Percentiles rank a stretch among this genome's conserved stretches.
phyloP scores from a whole-genome alignment of 2,329 filamentous ascomycete species.

The Neopestalotiopsis sp. region DNA sequence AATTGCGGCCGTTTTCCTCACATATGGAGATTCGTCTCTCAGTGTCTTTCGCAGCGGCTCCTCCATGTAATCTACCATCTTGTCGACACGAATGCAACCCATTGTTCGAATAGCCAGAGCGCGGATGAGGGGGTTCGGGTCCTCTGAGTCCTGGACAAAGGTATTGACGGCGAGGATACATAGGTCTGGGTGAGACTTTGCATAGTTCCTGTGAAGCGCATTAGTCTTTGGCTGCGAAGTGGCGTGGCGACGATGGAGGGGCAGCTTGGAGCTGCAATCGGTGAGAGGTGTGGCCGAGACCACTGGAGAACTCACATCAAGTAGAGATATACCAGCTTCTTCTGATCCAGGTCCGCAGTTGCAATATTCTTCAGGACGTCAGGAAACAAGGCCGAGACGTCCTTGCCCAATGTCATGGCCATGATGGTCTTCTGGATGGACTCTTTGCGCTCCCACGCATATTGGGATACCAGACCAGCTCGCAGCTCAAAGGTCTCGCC shows the following conservation, averaged over 20 bases:
- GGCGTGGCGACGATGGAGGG: background rate
- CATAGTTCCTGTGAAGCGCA: slow-evolving; percentile 79
- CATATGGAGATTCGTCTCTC: slow-evolving; percentile 96
- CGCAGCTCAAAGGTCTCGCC: slow-evolving; percentile 98
- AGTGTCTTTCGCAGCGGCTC: slow-evolving; percentile 95
- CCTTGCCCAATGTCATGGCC: slow-evolving; percentile 99
- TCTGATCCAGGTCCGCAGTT: slow-evolving; percentile 92
- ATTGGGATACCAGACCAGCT: slow-evolving; percentile 94
- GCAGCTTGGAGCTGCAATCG: background rate
- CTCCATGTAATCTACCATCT: slow-evolving; percentile 99
- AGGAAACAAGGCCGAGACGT: slow-evolving; percentile 95
- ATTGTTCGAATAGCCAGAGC: slow-evolving; percentile 96
- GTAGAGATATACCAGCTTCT: slow-evolving; percentile 98
- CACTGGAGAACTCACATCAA: slow-evolving; percentile 72
- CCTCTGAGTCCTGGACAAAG: slow-evolving; percentile 98
- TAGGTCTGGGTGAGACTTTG: slow-evolving; percentile 97
- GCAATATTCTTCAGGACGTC: slow-evolving; percentile 99
- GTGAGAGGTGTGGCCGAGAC: background rate
- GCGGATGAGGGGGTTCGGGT: slow-evolving; percentile 94
- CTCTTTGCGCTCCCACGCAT: slow-evolving; percentile 99
- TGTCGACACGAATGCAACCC: slow-evolving; percentile 97
- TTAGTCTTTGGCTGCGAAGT: slow-evolving; percentile 27
- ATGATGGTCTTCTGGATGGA: slow-evolving; percentile 99
- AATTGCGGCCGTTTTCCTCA: slow-evolving; percentile 96
- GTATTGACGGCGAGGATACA: slow-evolving; percentile 99